Evolutionary conservation across 2,329 filamentous ascomycete species (phyloP).

Genomic region (Talaromyces marneffei): DNA sequence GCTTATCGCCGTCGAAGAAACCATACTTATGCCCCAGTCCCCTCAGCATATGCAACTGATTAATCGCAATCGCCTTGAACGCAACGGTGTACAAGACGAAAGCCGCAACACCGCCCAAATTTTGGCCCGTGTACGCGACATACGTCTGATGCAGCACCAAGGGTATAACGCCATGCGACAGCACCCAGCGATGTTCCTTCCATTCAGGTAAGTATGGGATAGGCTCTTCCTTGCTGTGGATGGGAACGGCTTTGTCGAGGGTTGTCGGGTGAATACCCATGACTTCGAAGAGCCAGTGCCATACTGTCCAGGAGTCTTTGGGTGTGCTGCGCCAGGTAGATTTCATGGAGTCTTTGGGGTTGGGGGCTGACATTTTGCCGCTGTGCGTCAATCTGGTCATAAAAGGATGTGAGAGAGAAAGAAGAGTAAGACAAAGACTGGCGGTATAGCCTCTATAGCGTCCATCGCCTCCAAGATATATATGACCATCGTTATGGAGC

Average conservation of each 20-base stretch:
- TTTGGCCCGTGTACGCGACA: slow-evolving; percentile 22
- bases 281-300: slow-evolving; percentile 26
- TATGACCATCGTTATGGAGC: no score
- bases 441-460: no score
- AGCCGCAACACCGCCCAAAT: slow-evolving; percentile 23
- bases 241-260: slow-evolving; percentile 25
- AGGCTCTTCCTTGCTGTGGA: slow-evolving; percentile 35
- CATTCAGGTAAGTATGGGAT: slow-evolving; percentile 31
- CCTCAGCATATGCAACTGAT: slow-evolving; percentile 31
- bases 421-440: no score
- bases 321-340: slow-evolving; percentile 28
- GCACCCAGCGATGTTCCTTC: slow-evolving; percentile 31
- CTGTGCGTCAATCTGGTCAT: no score
- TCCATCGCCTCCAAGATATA: no score
- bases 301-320: slow-evolving; percentile 22
- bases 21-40: slow-evolving; percentile 31
- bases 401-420: background rate
- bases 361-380: slow-evolving; percentile 10
- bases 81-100: slow-evolving; percentile 31
- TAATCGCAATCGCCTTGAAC: slow-evolving; percentile 35
- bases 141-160: slow-evolving; percentile 32
- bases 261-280: slow-evolving; percentile 20
- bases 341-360: slow-evolving; percentile 31
- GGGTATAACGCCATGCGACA: slow-evolving; percentile 31
- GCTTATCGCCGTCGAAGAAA: slow-evolving; percentile 40